Percentiles rank a stretch among this genome's conserved stretches.
These are phyloP conservation scores for Lactarius tabidus DNA, from an alignment of 768 basidiomycete genomes.

Conservation along the genomic window DNA sequence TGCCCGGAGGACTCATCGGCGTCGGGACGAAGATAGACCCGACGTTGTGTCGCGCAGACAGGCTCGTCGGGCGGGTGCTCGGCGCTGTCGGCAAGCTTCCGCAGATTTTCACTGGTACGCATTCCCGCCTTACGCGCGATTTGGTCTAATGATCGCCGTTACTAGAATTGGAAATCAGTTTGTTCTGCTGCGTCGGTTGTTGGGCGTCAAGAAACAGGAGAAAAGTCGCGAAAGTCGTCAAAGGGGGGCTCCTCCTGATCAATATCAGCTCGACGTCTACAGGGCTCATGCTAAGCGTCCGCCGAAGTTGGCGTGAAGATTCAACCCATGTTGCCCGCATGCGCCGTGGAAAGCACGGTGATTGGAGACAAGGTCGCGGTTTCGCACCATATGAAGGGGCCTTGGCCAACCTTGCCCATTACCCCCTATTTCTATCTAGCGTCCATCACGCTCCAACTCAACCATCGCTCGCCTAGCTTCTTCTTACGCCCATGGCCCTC, in stretches of 20 bases:
- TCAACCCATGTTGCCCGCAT: slow-evolving; percentile 88
- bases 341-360: too few relatives aligned
- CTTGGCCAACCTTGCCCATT: too few relatives aligned
- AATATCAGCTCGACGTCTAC: slow-evolving; percentile 98
- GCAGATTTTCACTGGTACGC: slow-evolving; percentile 80
- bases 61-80: slow-evolving; percentile 93
- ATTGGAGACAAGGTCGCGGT: slow-evolving; percentile 97
- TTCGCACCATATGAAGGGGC: slow-evolving; percentile 88
- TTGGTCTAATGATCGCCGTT: background rate
- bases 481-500: too few relatives aligned
- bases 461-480: too few relatives aligned
- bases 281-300: slow-evolving; percentile 89
- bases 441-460: too few relatives aligned
- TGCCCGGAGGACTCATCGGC: slow-evolving; percentile 97
- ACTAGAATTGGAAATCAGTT: slow-evolving; percentile 85
- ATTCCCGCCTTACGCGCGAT: background rate
- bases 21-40: slow-evolving; percentile 97
- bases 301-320: slow-evolving; percentile 93
- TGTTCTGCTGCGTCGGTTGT: slow-evolving; percentile 92
- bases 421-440: too few relatives aligned
- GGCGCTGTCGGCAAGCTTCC: slow-evolving; percentile 94
- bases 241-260: slow-evolving; percentile 90
- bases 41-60: slow-evolving; percentile 93
- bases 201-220: slow-evolving; percentile 99
- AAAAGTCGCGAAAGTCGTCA: slow-evolving; percentile 86